A percentile compares a stretch with the other conserved stretches of the same genome.
These are phyloP conservation scores for Pseudogymnoascus sp. DNA, from an alignment of 2,329 filamentous ascomycete species.

Conservation along the genomic window DNA sequence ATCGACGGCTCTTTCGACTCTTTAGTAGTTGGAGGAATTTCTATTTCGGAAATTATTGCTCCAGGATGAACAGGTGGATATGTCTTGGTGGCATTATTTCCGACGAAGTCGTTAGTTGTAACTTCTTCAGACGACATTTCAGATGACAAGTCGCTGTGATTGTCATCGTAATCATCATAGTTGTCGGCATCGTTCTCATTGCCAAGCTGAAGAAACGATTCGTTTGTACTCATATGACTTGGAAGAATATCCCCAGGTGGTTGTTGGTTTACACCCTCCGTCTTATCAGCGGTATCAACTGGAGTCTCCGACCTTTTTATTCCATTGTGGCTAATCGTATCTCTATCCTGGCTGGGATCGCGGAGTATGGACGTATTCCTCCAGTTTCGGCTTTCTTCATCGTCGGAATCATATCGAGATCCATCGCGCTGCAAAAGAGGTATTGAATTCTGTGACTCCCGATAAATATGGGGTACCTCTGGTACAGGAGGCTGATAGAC, in stretches of 20 bases:
- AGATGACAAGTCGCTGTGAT: conserved; percentile 51
- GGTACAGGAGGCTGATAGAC: conserved; percentile 28
- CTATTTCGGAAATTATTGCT: conserved; percentile 22
- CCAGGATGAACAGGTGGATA: conserved; percentile 28
- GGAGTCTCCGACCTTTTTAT: conserved; percentile 35
- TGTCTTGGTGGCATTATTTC: conserved; percentile 25
- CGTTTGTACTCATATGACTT: conserved; percentile 26
- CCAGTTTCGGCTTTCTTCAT: conserved; percentile 41
- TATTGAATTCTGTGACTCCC: conserved; percentile 68
- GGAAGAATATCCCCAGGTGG: conserved; percentile 17
- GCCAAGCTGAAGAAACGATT: conserved; percentile 25
- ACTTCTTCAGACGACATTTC: conserved; percentile 50
- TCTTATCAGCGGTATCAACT: conserved; percentile 48
- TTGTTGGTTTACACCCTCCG: conserved; percentile 38
- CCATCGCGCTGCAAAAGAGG: conserved; percentile 66
- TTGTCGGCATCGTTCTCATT: conserved; percentile 16
- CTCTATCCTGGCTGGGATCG: conserved; percentile 37
- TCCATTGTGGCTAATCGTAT: conserved; percentile 20
- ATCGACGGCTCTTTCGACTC: conserved; percentile 39
- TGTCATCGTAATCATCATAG: conserved; percentile 26
- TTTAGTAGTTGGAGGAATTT: conserved; percentile 18
- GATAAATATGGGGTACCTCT: conserved; percentile 54
- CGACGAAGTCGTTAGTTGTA: conserved; percentile 26
- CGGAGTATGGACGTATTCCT: conserved; percentile 47
- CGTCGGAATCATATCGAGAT: conserved; percentile 43